Conservation (phyloP, 257 asterid genomes). For the Craterostigma plantagineum region DNA sequence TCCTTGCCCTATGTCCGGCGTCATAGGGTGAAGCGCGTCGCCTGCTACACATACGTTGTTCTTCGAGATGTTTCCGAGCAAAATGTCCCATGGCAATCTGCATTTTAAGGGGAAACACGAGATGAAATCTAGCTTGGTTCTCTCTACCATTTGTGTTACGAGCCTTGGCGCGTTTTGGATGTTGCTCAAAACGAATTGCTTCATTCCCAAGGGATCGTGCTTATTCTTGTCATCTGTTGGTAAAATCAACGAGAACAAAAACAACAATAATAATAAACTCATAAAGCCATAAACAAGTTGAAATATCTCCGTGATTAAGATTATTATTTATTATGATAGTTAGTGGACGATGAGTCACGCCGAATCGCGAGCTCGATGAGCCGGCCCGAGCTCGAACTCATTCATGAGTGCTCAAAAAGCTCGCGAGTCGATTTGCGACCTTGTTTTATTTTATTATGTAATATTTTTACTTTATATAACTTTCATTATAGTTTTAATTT, state of each 20-base stretch:
- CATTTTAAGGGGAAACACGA: conserved; percentile 28
- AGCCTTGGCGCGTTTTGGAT: conserved; percentile 15
- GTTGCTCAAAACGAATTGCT: conserved; percentile 39
- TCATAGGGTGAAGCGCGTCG: conserved; percentile 86
- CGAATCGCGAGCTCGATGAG: too few relatives aligned
- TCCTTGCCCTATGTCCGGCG: conserved; percentile 74
- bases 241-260: not conserved
- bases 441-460: too few relatives aligned
- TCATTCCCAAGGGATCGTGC: conserved; percentile 33
- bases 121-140: conserved; percentile 26
- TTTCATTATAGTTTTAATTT: too few relatives aligned
- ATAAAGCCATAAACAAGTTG: too few relatives aligned
- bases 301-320: too few relatives aligned
- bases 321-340: too few relatives aligned
- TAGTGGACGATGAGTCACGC: too few relatives aligned
- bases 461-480: too few relatives aligned
- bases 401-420: too few relatives aligned
- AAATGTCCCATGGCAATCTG: conserved; percentile 44
- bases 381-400: too few relatives aligned
- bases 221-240: conserved; percentile 26
- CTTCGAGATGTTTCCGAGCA: conserved; percentile 26
- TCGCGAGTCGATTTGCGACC: too few relatives aligned
- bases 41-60: conserved; percentile 47
- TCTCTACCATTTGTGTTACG: conserved; percentile 20
- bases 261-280: too few relatives aligned